Evolutionary conservation across 2,329 filamentous ascomycete genomes (phyloP).

Genomic region (Fusarium keratoplasticum): DNA sequence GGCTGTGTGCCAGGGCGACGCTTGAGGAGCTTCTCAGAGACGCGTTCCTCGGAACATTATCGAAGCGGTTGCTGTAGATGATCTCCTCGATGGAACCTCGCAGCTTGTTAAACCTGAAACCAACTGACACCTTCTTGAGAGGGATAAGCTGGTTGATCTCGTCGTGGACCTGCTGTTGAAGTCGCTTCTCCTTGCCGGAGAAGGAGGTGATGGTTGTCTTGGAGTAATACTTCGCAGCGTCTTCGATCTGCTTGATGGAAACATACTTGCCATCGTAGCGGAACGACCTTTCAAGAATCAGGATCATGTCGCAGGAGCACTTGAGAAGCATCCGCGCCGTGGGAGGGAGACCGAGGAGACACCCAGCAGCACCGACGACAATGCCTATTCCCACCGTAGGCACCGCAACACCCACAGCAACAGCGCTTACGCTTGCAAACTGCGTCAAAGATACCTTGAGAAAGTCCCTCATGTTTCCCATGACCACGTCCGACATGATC

Average conservation of each 20-base stretch:
- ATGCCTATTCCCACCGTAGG: constrained; percentile 38
- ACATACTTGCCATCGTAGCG: constrained; percentile 43
- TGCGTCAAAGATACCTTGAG: constrained; percentile 39
- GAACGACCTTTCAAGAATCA: constrained; percentile 40
- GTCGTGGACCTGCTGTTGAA: constrained; percentile 41
- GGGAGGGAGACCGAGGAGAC: constrained; percentile 28
- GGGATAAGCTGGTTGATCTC: constrained; percentile 40
- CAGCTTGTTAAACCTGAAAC: constrained; percentile 42
- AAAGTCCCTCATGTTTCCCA: constrained; percentile 38
- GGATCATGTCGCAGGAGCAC: constrained; percentile 43
- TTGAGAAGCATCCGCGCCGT: constrained; percentile 43
- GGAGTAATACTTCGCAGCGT: constrained; percentile 40
- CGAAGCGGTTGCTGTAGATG: constrained; percentile 40
- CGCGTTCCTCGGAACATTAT: constrained; percentile 9
- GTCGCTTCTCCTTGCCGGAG: constrained; percentile 33
- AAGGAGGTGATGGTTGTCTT: constrained; percentile 34
- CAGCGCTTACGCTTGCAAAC: constrained; percentile 21
- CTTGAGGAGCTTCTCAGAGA: constrained; percentile 32
- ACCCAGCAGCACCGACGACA: constrained; percentile 32
- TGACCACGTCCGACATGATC: constrained; percentile 40
- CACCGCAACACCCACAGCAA: constrained; percentile 32
- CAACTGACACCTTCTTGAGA: constrained; percentile 35
- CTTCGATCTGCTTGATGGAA: constrained; percentile 42
- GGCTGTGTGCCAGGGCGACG: neutral
- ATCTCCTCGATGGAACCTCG: constrained; percentile 30